Evolutionary conservation across 2,329 filamentous ascomycete species (phyloP).

Genomic region (Stenocarpella maydis): DNA sequence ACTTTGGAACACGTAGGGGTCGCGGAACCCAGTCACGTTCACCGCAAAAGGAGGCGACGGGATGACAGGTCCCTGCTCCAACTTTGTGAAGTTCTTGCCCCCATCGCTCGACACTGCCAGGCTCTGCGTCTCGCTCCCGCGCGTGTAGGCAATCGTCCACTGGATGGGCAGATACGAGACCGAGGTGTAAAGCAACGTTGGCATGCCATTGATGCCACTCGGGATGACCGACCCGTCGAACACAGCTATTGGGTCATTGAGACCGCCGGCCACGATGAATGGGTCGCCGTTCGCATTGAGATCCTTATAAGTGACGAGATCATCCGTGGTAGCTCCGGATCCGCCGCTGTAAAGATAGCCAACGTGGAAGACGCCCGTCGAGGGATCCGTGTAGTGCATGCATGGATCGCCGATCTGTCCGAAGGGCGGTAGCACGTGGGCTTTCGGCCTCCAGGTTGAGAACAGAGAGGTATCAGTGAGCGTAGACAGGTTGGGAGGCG

Average conservation of each 20-base stretch:
- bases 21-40: slow-evolving; percentile 53
- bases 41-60: slow-evolving; percentile 48
- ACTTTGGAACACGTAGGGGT: slow-evolving; percentile 52
- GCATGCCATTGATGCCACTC: slow-evolving; percentile 50
- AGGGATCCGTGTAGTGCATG: slow-evolving; percentile 54
- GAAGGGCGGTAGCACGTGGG: slow-evolving; percentile 50
- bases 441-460: slow-evolving; percentile 44
- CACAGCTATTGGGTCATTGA: slow-evolving; percentile 51
- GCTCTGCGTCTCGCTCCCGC: slow-evolving; percentile 51
- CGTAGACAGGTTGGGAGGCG: slow-evolving; percentile 50
- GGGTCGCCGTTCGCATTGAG: slow-evolving; percentile 49
- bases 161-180: slow-evolving; percentile 54
- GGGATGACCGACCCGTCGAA: slow-evolving; percentile 56
- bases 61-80: slow-evolving; percentile 48
- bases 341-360: slow-evolving; percentile 51
- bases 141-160: slow-evolving; percentile 45
- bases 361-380: slow-evolving; percentile 53
- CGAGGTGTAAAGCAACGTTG: slow-evolving; percentile 54
- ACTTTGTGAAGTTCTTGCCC: slow-evolving; percentile 51
- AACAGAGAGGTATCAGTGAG: slow-evolving; percentile 47
- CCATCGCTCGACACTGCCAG: slow-evolving; percentile 46
- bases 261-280: slow-evolving; percentile 37
- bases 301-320: slow-evolving; percentile 50
- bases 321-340: slow-evolving; percentile 50
- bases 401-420: slow-evolving; percentile 54